Evolutionary conservation across 495 filamentous ascomycete species (phyloP).

Genomic region (Polyplosphaeria fusca): DNA sequence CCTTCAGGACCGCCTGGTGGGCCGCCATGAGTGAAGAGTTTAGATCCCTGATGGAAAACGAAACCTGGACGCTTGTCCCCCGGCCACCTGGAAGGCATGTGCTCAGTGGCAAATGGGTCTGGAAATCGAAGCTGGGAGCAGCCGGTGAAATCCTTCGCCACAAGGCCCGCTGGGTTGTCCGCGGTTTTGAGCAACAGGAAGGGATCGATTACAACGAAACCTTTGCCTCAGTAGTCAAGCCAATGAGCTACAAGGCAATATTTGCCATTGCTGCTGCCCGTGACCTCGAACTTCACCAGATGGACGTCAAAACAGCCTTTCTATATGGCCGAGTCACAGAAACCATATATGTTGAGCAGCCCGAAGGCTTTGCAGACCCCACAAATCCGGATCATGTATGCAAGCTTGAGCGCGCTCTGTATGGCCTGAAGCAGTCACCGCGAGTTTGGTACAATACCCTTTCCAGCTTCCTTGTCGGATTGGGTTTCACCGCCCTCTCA

Average conservation of each 20-base stretch:
- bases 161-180: constrained; percentile 40
- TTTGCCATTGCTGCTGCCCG: constrained; percentile 32
- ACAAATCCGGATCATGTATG: constrained; percentile 18
- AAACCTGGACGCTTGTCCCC: constrained; percentile 33
- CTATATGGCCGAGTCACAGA: constrained; percentile 30
- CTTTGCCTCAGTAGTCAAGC: constrained; percentile 46
- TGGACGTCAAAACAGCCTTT: constrained; percentile 40
- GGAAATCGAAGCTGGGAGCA: constrained; percentile 38
- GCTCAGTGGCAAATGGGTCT: constrained; percentile 39
- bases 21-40: not conserved
- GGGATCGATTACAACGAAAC: constrained; percentile 45
- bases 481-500: constrained; percentile 34
- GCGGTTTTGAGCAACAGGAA: constrained; percentile 38
- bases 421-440: constrained; percentile 46
- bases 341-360: constrained; percentile 34
- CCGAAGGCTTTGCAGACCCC: constrained; percentile 12
- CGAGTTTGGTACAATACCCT: constrained; percentile 42
- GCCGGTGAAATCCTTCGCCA: constrained; percentile 36
- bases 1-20: not conserved
- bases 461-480: constrained; percentile 35
- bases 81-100: constrained; percentile 30
- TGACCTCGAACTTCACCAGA: constrained; percentile 34
- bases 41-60: not conserved
- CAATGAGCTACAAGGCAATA: constrained; percentile 38
- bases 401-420: constrained; percentile 37